Evolutionary conservation across 225 moss, liverwort and hornwort species (phyloP), one percentile per base, ranked within the genome.

Genomic region (Neckera pumila): DNA sequence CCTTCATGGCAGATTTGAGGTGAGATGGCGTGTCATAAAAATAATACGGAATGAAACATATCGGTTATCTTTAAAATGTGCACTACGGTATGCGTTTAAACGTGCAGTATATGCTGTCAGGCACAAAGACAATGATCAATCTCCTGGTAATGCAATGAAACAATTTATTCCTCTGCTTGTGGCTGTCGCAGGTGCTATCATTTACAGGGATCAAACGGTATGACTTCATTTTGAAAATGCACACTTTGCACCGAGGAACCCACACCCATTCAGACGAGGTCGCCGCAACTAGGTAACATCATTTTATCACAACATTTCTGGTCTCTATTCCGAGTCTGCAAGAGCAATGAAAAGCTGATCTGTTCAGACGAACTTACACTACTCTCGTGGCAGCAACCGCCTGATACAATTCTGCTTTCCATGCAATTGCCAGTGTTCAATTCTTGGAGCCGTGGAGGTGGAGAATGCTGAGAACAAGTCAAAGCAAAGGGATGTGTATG

Each of bases 201-300:
- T 54, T 96, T 74, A 91, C 94, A 47, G 47, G 93, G 10, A 94
- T 90, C 88, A 94, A 95, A 84, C 96, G 95, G 95, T 93, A 94
- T 85, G 94, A 95, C 90, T 95, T 98, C 78, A 23, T 96, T 58
- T 84, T 95, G 72, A 94, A 95, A 88, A 81, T 96, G 94, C 89
- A 93, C 83, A 97, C 91, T 67, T 94, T 95, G 59, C 95, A 96
- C 85, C 88, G 86, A 89, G 96, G 95, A 42, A 85, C 95, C 22
- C 97, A 95, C 84, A 87, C 93, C 57, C 85, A 88, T 45, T 87
- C 87, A 40, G 88, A 86, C 69, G 93, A 94, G 73, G 95, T 97
- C 57, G 45, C 89, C 26, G 92, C 87, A 69, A 88, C 90, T 65
- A 96, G 93, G 93, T 94, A 73, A 54, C 61, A n/a, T 45, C 30